These are phyloP conservation scores for Gleditsia sinensis DNA, from an alignment of 306 rosid species.

Conservation along the genomic window DNA sequence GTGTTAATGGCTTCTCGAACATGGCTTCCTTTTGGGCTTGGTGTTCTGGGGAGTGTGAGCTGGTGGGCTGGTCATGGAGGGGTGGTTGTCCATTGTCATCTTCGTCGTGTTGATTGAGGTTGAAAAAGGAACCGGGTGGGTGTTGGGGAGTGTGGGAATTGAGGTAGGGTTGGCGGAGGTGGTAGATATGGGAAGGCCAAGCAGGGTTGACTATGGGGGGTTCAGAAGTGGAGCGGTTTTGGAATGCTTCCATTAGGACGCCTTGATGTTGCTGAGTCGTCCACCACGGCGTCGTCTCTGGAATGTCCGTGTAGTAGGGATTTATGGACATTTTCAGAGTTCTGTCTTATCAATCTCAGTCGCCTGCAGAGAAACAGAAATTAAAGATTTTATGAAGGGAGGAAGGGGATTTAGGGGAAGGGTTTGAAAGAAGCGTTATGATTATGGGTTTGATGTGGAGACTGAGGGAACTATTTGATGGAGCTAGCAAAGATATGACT, in stretches of 20 bases:
- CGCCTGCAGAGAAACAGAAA: slow-evolving; percentile 6
- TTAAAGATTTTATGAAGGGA: slow-evolving; percentile 13
- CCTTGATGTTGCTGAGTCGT: slow-evolving; percentile 41
- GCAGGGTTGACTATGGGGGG: slow-evolving; percentile 21
- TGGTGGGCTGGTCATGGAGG: not conserved
- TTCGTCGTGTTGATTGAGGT: slow-evolving; percentile 46
- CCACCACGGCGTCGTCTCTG: slow-evolving; percentile 55
- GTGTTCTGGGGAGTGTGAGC: not conserved
- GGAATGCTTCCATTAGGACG: slow-evolving; percentile 38
- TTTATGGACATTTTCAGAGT: slow-evolving; percentile 48
- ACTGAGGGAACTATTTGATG: slow-evolving; percentile 66
- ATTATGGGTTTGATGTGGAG: slow-evolving; percentile 59
- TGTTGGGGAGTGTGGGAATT: not conserved
- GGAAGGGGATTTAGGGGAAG: not conserved
- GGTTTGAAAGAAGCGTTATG: slow-evolving; percentile 51
- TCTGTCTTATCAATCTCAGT: not conserved
- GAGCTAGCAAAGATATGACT: slow-evolving; percentile 55
- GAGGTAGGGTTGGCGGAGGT: not conserved
- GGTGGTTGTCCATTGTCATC: not conserved
- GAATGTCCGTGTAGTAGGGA: slow-evolving; percentile 54
- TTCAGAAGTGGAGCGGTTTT: slow-evolving; percentile 15
- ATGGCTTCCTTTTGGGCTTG: slow-evolving; percentile 57
- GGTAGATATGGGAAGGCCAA: slow-evolving; percentile 36
- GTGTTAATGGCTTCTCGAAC: slow-evolving; percentile 96
- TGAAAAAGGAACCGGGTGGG: slow-evolving; percentile 2